Conservation (phyloP, 2,329 filamentous ascomycete genomes). For the Ilyonectria robusta region DNA sequence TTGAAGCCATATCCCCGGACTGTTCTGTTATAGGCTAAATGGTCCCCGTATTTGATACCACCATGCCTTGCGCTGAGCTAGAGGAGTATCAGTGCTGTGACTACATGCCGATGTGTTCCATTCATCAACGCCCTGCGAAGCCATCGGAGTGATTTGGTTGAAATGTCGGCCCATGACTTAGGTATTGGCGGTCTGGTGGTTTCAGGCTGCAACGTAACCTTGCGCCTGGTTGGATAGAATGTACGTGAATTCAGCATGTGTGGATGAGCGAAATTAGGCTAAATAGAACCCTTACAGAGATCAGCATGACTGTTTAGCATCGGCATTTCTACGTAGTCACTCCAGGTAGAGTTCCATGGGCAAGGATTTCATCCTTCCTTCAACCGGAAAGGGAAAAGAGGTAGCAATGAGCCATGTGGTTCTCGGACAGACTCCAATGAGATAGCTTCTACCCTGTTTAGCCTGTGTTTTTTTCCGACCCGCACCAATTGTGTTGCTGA, state of each 20-base stretch:
- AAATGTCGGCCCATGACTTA: not conserved
- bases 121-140: not conserved
- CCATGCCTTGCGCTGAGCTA: not conserved
- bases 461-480: conserved; percentile 11
- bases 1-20: not conserved
- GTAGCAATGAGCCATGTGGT: conserved; percentile 1
- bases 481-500: conserved; percentile 12
- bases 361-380: not conserved
- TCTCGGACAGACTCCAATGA: not conserved
- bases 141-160: not conserved
- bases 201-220: not conserved
- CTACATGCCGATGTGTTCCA: not conserved
- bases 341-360: not conserved
- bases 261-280: not conserved
- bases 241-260: not conserved
- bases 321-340: not conserved
- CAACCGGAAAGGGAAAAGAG: not conserved
- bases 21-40: not conserved
- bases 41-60: not conserved
- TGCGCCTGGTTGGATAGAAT: not conserved
- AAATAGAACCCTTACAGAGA: not conserved
- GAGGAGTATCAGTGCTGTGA: not conserved
- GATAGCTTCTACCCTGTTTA: not conserved
- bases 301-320: not conserved
- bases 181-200: not conserved